Base-by-base conservation (phyloP, 2,329 filamentous ascomycete genomes). In the Fusarium odoratissimum region DNA sequence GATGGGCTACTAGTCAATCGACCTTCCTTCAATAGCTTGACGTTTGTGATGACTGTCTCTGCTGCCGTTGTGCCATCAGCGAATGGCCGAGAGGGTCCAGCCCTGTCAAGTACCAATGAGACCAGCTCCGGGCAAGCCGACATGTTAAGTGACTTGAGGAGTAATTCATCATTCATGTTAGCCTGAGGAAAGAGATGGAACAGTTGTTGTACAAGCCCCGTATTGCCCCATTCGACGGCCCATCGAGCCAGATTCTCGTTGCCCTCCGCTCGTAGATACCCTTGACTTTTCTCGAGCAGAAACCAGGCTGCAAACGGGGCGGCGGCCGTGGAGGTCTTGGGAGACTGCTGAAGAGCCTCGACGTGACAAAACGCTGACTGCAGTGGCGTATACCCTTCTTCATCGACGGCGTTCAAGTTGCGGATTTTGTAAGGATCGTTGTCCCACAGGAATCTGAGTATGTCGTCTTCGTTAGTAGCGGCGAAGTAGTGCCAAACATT, bases 401-500 rank as follows among this genome's bases (percentile, higher is more conserved):
- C 64, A 28, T 69, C 78, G 4, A 58, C 37, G 2, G 61, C 71
- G 12, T 49, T 64, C 21, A 83, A 60, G 58, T 82, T 83, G 13
- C 72, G 46, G 5, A 70, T 44, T 33, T 71, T 79, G 25, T 55
- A 44, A 7, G 79, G 73, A 54, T 84, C 82, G 13, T 79, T 62
- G 4, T 69, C 51, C 41, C 73, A 66, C 3, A 84, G 77, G 71
- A 77, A 82, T 17, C 74, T 61, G 25, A 83, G 69, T 8, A 82
- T 60, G 1, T 31, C 35, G 4, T 63, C 42, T 40, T 83, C 82
- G 25, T 78, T 78, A 5, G 80, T 81, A 12, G 79, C 78, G 2
- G 81, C 82, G 5, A 77, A 78, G 16, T 79, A 76, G 60, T 84
- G 82, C 82, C 83, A 84, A 16, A 84, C 78, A 33, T 77, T 84